Evolutionary conservation across 1,139 yeast species (phyloP).

Genomic region (Saccharomyces hybrid): DNA sequence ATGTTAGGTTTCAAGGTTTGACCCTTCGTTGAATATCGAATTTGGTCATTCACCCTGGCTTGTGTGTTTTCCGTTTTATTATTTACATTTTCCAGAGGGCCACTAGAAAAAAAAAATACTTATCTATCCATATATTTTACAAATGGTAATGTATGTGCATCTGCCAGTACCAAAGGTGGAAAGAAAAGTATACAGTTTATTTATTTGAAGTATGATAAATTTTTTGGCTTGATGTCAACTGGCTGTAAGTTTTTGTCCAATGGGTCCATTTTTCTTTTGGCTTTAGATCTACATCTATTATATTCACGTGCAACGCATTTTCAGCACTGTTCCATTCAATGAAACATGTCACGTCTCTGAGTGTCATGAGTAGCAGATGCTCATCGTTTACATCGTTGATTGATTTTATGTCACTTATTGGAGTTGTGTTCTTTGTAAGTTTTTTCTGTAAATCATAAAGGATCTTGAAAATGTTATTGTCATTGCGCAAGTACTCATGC

Average conservation of each 20-base stretch:
- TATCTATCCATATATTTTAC: not conserved
- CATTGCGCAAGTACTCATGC: slow-evolving; percentile 12
- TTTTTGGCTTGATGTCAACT: slow-evolving; percentile 1
- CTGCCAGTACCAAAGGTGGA: not conserved
- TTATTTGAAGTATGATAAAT: not conserved
- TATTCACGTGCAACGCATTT: slow-evolving; percentile 9
- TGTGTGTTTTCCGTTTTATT: not conserved
- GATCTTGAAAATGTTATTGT: slow-evolving; percentile 15
- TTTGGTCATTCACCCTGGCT: not conserved
- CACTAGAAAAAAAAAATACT: not conserved
- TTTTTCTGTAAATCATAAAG: slow-evolving; percentile 17
- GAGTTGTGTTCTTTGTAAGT: slow-evolving; percentile 3
- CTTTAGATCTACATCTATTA: slow-evolving; percentile 29
- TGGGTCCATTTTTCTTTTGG: slow-evolving; percentile 20
- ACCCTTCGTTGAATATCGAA: not conserved
- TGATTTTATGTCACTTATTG: slow-evolving; percentile 1
- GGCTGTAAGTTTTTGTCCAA: slow-evolving; percentile 18
- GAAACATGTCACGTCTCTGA: slow-evolving; percentile 30
- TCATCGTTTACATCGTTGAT: slow-evolving; percentile 9
- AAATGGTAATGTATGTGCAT: not conserved
- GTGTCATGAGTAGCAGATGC: slow-evolving; percentile 22
- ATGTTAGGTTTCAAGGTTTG: not conserved
- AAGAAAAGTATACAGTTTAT: not conserved
- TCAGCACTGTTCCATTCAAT: slow-evolving; percentile 17
- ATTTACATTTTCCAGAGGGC: not conserved